These are phyloP conservation scores for Coemansia sp. DNA, from an alignment of 192 early-diverging fungal genomes.

Conservation along the genomic window DNA sequence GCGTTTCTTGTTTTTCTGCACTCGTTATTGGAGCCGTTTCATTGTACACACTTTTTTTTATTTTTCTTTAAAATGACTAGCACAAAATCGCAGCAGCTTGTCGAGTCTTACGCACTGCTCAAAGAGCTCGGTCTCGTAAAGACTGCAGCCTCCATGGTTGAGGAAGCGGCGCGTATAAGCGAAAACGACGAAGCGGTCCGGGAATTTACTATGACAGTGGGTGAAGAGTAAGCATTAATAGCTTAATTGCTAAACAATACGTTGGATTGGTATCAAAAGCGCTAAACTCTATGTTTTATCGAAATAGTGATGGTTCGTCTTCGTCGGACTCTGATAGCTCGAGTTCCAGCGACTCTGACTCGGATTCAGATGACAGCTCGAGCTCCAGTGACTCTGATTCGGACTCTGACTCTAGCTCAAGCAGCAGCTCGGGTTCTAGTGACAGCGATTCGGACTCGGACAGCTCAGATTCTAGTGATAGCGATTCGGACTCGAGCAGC, in stretches of 20 bases:
- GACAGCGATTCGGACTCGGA: slow-evolving; percentile 5
- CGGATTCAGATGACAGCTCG: neutral
- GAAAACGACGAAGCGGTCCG: slow-evolving; percentile 10
- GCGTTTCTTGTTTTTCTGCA: slow-evolving; percentile 1
- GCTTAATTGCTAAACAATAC: slow-evolving; percentile 4
- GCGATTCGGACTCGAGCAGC: slow-evolving; percentile 17
- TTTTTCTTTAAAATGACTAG: slow-evolving; percentile 14
- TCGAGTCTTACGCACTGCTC: slow-evolving; percentile 19
- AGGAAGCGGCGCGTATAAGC: slow-evolving; percentile 16
- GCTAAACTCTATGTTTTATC: neutral
- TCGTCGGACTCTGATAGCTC: neutral
- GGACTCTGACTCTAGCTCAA: neutral
- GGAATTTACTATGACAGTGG: slow-evolving; percentile 9
- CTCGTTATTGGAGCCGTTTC: neutral
- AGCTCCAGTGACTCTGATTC: slow-evolving; percentile 11
- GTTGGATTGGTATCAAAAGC: neutral
- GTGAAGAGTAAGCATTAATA: neutral
- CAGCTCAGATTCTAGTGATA: slow-evolving; percentile 4
- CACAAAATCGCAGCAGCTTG: slow-evolving; percentile 24
- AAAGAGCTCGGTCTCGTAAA: slow-evolving; percentile 26
- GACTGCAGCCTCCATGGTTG: slow-evolving; percentile 21
- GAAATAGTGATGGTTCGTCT: neutral
- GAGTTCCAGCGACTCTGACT: slow-evolving; percentile 14
- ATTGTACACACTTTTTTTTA: neutral
- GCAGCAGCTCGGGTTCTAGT: neutral